Evolutionary conservation across 495 filamentous ascomycete species (phyloP), one percentile per base, ranked within the genome.

Genomic region (Aspergillus cavernicola): DNA sequence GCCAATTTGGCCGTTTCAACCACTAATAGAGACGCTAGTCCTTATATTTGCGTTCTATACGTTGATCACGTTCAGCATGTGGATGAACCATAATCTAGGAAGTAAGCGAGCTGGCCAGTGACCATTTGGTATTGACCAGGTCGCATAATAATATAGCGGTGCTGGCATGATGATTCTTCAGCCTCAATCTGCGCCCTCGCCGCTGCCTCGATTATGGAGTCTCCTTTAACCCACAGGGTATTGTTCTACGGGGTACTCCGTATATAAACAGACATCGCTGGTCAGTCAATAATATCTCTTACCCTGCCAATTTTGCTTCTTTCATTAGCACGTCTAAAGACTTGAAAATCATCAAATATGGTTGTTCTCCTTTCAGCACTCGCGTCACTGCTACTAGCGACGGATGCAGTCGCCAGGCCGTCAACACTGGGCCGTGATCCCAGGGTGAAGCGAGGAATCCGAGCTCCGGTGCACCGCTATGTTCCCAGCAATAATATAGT

Each of bases 341-440:
- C 32, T 35, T 39, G 9, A 7, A 39, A 7, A 6, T 41, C 5
- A 19, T 16, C 12, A 15, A 26, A 37, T 11, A 48, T 48, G 45
- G 45, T 48, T 15, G 18, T 48, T 26, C 31, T 48, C 19, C 45
- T 48, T 26, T 35, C 45, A n/a, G 19, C 31, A 4, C 32, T 48
- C 28, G 19, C 45, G 6, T 24, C 32, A n/a, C 22, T 48, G 19
- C 45, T 48, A 6, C 32, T 48, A 2, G 45, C 32, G 3, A 24
- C 45, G n/a, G 45, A 36, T 36, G 45, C 32, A n/a, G 20, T 48
- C 18, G 45, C 32, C 12, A 36, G 45, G 15, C 32, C 45, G 37
- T 10, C 29, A 35, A 32, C 19, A 12, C 5, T 32, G 4, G 19
- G 18, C n/a, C 29, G 32, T 47, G 32, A 19, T 15, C 19, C 45